Conservation (phyloP, 1,284 basidiomycete species). For the Volvariella volvacea region DNA sequence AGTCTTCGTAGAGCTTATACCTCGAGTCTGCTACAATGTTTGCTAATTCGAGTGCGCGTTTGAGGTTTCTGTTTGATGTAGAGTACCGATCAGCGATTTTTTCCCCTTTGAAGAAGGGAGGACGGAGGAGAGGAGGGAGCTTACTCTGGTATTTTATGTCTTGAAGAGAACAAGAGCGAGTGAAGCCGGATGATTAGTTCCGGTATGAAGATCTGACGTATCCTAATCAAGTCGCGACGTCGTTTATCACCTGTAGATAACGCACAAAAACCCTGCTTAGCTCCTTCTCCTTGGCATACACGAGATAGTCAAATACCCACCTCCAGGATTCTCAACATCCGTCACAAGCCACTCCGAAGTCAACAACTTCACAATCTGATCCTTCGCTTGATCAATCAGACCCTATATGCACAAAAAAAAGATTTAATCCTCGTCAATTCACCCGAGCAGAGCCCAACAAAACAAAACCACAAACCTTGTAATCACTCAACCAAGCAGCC, state of each 20-base stretch:
- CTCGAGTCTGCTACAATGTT: slow-evolving; percentile 87
- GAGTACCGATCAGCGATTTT: too few species aligned
- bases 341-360: slow-evolving; percentile 70
- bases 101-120: too few species aligned
- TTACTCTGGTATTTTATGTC: slow-evolving; percentile 60
- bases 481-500: slow-evolving; percentile 56
- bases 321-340: slow-evolving; percentile 36
- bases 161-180: slow-evolving; percentile 62
- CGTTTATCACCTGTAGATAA: slow-evolving; percentile 44
- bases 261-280: slow-evolving; percentile 1
- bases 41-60: slow-evolving; percentile 68
- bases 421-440: slow-evolving; percentile 6
- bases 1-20: slow-evolving; percentile 85
- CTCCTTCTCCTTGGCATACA: neutral
- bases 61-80: slow-evolving; percentile 60
- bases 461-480: slow-evolving; percentile 35
- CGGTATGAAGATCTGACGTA: slow-evolving; percentile 87
- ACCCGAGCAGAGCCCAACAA: neutral
- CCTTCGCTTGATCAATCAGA: slow-evolving; percentile 52
- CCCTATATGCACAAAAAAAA: slow-evolving; percentile 24
- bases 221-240: slow-evolving; percentile 64
- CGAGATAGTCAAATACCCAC: slow-evolving; percentile 28
- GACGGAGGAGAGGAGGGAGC: slow-evolving; percentile 24
- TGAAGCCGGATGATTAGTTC: slow-evolving; percentile 89
- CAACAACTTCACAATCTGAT: slow-evolving; percentile 58